These are phyloP conservation scores for Tricholoma hemisulphureum DNA, from an alignment of 768 basidiomycete genomes.

Conservation along the genomic window DNA sequence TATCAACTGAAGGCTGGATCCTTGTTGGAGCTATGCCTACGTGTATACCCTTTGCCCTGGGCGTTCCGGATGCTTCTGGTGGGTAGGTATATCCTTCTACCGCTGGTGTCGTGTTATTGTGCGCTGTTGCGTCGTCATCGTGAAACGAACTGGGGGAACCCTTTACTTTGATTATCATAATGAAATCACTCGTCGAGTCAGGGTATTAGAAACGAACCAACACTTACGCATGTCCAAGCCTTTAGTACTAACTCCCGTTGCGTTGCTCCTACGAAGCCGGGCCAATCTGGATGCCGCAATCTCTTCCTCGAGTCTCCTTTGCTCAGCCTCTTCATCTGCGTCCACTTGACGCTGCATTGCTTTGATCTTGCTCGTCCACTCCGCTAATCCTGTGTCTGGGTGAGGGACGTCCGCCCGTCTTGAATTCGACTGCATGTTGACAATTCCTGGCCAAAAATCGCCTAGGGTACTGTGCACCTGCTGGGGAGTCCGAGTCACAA, in stretches of 20 bases:
- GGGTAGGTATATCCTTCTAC: constrained; percentile 42
- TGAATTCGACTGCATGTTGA: constrained; percentile 8
- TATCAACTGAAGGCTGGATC: constrained; percentile 17
- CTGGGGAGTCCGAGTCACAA: no score
- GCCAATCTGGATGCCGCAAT: constrained; percentile 56
- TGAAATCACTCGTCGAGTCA: neutral
- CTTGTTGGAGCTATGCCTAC: constrained; percentile 1
- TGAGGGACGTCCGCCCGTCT: constrained; percentile 34
- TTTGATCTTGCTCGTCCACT: constrained; percentile 81
- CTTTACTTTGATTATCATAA: neutral
- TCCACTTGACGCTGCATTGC: constrained; percentile 80
- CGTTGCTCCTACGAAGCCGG: constrained; percentile 47
- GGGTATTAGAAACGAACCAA: neutral
- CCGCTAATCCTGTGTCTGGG: constrained; percentile 66
- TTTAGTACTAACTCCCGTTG: constrained; percentile 33
- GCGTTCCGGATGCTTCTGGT: constrained; percentile 46
- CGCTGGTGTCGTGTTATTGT: constrained; percentile 23
- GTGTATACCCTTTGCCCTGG: constrained; percentile 27
- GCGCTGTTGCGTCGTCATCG: constrained; percentile 11
- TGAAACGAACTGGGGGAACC: neutral
- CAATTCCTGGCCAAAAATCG: no score
- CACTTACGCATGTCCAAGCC: constrained; percentile 50
- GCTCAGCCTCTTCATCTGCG: constrained; percentile 76
- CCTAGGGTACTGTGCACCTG: no score
- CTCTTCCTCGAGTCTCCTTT: constrained; percentile 63